Evolutionary conservation across 2,329 filamentous ascomycete genomes (phyloP), one percentile per base, ranked within the genome.

Genomic region (Penicillium sclerotiorum): DNA sequence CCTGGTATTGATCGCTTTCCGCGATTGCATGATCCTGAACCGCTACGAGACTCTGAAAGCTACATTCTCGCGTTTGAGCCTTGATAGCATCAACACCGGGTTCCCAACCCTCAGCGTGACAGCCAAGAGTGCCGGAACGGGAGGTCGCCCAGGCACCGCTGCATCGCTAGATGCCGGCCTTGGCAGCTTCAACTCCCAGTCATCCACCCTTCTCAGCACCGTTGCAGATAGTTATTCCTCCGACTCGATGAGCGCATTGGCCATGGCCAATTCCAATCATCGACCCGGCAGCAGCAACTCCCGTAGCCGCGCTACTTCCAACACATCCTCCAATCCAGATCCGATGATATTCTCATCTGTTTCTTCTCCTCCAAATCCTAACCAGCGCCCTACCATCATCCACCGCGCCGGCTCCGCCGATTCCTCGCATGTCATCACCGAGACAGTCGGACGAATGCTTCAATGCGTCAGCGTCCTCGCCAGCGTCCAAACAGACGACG

Each of bases 381-480:
- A 41, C 18, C 64, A 68, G 46, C 62, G 63, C 9, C 65, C 67
- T 5, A 68, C 65, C 2, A 61, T 72, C 28, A 66, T 68, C 37
- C 62, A 69, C 52, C 67, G 63, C 27, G 57, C 63, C 25, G 59
- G 59, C 32, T 59, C 68, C 7, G 53, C 68, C 5, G 75, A 77
- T 50, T 72, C 70, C 63, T 87, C 84, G 48, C 73, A 64, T 82
- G 90, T 66, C 85, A 94, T 97, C 46, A 96, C 94, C 1, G 92
- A 97, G 60, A 96, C 93, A 60, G 92, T 96, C 1, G 94, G 91
- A 0, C 80, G 93, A 43, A 95, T 99, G 90, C 77, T 99, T 56
- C 94, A 99, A 75, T 99, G 94, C 70, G 87, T 97, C 71, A 93
- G 88, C 67, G 91, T 99, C 7, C 78, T 99, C 18, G 89, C 90